Percentiles rank a stretch among this genome's conserved stretches.
Conservation (phyloP, 1,284 basidiomycete species). For the Tremellales sp. region DNA sequence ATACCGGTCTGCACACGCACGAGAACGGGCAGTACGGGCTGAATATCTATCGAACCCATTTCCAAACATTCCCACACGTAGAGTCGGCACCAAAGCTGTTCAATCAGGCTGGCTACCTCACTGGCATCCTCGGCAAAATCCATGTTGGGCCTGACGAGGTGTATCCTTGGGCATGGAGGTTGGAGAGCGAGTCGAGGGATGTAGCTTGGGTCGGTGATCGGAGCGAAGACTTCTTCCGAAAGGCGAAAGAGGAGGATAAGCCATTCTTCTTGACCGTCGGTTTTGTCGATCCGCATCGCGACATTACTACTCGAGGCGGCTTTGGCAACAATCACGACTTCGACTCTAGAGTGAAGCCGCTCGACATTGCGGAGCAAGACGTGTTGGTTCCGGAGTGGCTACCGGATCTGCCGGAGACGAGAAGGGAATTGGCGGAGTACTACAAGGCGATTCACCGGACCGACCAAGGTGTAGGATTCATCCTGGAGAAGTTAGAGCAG, state of each 20-base stretch:
- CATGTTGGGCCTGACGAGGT: slow-evolving; percentile 20
- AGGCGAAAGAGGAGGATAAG: slow-evolving; percentile 9
- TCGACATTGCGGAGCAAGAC: neutral
- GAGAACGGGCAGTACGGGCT: slow-evolving; percentile 27
- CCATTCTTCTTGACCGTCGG: slow-evolving; percentile 20
- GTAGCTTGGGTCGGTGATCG: slow-evolving; percentile 19
- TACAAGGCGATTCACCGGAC: slow-evolving; percentile 19
- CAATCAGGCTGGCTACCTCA: slow-evolving; percentile 15
- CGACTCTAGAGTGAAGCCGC: slow-evolving; percentile 2
- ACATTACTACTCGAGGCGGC: slow-evolving; percentile 15
- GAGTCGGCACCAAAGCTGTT: slow-evolving; percentile 19
- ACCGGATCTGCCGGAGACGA: slow-evolving; percentile 12
- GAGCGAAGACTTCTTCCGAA: slow-evolving; percentile 13
- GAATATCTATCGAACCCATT: slow-evolving; percentile 12
- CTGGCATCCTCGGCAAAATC: slow-evolving; percentile 22
- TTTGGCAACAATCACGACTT: slow-evolving; percentile 16
- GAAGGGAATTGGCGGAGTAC: slow-evolving; percentile 20
- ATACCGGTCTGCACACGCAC: slow-evolving; percentile 28
- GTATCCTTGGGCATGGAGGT: slow-evolving; percentile 16
- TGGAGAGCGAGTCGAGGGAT: slow-evolving; percentile 14
- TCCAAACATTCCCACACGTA: slow-evolving; percentile 18
- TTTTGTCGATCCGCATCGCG: slow-evolving; percentile 23
- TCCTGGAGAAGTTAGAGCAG: slow-evolving; percentile 11
- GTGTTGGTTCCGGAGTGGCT: slow-evolving; percentile 17
- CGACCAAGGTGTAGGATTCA: slow-evolving; percentile 22